phyloP scores from a whole-genome alignment of 2,329 filamentous ascomycete species.

The Exophiala bonariae region DNA sequence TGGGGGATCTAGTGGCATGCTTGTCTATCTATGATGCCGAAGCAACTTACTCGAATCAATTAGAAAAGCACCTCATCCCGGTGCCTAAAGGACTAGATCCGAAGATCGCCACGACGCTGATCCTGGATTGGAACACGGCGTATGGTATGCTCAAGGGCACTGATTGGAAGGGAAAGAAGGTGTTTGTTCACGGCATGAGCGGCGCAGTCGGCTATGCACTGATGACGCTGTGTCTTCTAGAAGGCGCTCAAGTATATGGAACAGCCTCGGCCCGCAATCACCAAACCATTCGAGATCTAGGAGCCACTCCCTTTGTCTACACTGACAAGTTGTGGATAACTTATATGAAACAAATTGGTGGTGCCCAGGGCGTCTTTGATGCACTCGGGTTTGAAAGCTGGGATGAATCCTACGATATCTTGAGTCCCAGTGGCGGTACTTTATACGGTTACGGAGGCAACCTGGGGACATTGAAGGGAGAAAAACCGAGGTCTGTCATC shows the following conservation, averaged over 20 bases:
- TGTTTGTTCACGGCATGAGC: conserved; percentile 54
- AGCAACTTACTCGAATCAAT: conserved; percentile 47
- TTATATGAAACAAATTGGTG: conserved; percentile 47
- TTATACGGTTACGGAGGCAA: conserved; percentile 10
- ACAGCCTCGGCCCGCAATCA: conserved; percentile 52
- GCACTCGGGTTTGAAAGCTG: conserved; percentile 53
- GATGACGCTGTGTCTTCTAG: conserved; percentile 42
- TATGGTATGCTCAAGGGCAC: conserved; percentile 32
- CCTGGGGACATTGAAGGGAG: conserved; percentile 3
- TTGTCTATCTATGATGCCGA: conserved; percentile 37
- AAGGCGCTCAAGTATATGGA: conserved; percentile 51
- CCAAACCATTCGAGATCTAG: conserved; percentile 37
- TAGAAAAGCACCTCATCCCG: conserved; percentile 47
- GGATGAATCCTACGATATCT: conserved; percentile 51
- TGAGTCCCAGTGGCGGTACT: conserved; percentile 38
- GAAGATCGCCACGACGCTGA: conserved; percentile 42
- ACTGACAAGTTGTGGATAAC: conserved; percentile 51
- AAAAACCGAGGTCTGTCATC: not conserved
- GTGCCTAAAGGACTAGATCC: conserved; percentile 45
- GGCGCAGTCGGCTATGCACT: conserved; percentile 50
- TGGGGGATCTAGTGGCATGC: conserved; percentile 31
- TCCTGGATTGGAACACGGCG: conserved; percentile 45
- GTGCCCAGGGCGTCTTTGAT: conserved; percentile 51
- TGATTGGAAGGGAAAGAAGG: conserved; percentile 45
- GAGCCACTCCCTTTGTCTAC: conserved; percentile 49